A percentile compares a stretch with the other conserved stretches of the same genome.
Conservation (phyloP, 73 alveolate species). For the Paramecium sonneborni region DNA sequence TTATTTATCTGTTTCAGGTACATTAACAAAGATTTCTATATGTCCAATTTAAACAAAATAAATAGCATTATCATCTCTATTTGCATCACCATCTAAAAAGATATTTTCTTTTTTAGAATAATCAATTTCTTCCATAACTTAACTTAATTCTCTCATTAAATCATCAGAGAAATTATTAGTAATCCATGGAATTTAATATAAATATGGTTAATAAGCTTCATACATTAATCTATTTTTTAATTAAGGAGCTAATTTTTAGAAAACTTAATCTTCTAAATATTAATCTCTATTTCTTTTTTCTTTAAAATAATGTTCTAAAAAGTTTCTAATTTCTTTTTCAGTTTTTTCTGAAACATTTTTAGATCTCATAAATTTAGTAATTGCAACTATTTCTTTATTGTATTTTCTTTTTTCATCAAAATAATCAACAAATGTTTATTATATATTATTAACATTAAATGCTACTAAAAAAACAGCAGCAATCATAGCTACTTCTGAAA, state of each 20-base stretch:
- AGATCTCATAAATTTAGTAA: constrained; percentile 57
- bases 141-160: constrained; percentile 47
- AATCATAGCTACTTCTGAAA: constrained; percentile 49
- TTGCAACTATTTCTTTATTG: constrained; percentile 54
- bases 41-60: constrained; percentile 61
- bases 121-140: constrained; percentile 27
- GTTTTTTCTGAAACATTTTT: constrained; percentile 57
- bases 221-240: constrained; percentile 49
- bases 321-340: constrained; percentile 57
- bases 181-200: constrained; percentile 43
- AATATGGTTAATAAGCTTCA: constrained; percentile 55
- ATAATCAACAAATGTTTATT: constrained; percentile 55
- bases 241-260: constrained; percentile 32
- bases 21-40: constrained; percentile 57
- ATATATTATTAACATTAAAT: neutral
- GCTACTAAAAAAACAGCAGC: constrained; percentile 51
- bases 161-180: constrained; percentile 58
- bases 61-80: constrained; percentile 50
- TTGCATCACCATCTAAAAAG: constrained; percentile 43
- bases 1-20: constrained; percentile 38
- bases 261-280: constrained; percentile 37
- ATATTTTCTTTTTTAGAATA: constrained; percentile 34
- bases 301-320: constrained; percentile 55
- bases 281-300: constrained; percentile 62
- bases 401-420: constrained; percentile 48